These are phyloP conservation scores for Didymosphaeria variabile DNA, from an alignment of 2,329 filamentous ascomycete genomes.

Conservation along the genomic window DNA sequence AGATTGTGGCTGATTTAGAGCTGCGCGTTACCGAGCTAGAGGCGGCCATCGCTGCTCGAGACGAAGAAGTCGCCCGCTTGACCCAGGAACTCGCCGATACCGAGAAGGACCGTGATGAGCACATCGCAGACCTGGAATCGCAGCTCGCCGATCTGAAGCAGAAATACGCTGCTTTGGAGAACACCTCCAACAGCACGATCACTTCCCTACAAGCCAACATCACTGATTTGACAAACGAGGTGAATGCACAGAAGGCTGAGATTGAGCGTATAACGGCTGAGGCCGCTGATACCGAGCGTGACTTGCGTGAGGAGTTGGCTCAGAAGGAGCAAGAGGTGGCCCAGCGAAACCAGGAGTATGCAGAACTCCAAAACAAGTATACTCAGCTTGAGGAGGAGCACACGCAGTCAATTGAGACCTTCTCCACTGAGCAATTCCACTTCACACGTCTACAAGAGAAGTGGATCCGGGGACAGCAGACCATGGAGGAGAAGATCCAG, in stretches of 20 bases:
- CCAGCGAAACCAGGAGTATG: constrained; percentile 33
- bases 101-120: constrained; percentile 40
- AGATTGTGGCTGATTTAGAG: constrained; percentile 43
- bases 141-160: constrained; percentile 45
- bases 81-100: constrained; percentile 43
- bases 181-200: constrained; percentile 42
- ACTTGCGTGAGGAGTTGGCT: constrained; percentile 39
- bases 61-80: constrained; percentile 34
- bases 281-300: constrained; percentile 33
- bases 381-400: constrained; percentile 39
- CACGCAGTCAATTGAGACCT: constrained; percentile 36
- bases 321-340: constrained; percentile 35
- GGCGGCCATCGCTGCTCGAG: constrained; percentile 37
- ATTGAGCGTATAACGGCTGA: constrained; percentile 47
- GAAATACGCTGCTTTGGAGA: constrained; percentile 44
- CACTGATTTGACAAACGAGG: constrained; percentile 51
- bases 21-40: constrained; percentile 48
- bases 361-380: constrained; percentile 35
- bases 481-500: constrained; percentile 49
- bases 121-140: constrained; percentile 46
- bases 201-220: constrained; percentile 49
- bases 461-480: constrained; percentile 40
- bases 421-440: constrained; percentile 40
- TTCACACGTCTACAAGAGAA: constrained; percentile 40
- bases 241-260: constrained; percentile 49